Evolutionary conservation across 2,329 filamentous ascomycete genomes (phyloP).

Genomic region (Fusarium staphyleae): DNA sequence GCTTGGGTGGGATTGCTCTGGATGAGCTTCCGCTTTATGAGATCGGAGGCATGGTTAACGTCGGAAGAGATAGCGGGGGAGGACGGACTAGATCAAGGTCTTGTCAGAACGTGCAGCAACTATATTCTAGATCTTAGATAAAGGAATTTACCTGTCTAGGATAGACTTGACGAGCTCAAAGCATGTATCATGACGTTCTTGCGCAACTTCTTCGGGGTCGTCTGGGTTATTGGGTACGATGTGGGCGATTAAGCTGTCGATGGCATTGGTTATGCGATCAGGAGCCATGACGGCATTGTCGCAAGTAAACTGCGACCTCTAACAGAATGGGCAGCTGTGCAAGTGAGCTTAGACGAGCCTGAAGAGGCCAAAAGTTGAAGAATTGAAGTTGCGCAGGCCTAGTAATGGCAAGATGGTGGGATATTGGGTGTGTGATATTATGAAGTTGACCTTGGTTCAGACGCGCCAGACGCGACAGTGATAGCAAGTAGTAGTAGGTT

Average conservation of each 20-base stretch:
- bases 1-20: conserved; percentile 80
- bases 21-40: conserved; percentile 89
- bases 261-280: conserved; percentile 77
- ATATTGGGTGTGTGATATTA: conserved; percentile 14
- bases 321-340: neutral
- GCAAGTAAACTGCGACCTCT: conserved; percentile 31
- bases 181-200: conserved; percentile 72
- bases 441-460: conserved; percentile 19
- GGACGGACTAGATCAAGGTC: conserved; percentile 49
- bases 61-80: conserved; percentile 69
- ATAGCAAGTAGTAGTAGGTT: too few relatives aligned
- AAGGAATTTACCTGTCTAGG: conserved; percentile 55
- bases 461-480: conserved; percentile 42
- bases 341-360: neutral
- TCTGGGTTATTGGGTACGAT: conserved; percentile 71
- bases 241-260: conserved; percentile 79
- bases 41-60: conserved; percentile 89
- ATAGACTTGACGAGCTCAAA: conserved; percentile 60
- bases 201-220: conserved; percentile 71
- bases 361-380: neutral
- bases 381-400: neutral
- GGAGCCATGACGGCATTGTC: conserved; percentile 64
- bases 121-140: neutral
- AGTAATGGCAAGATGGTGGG: neutral
- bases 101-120: conserved; percentile 1